Evolutionary conservation across 1,284 basidiomycete genomes (phyloP).

Genomic region (Leccinum pseudoinsigne): DNA sequence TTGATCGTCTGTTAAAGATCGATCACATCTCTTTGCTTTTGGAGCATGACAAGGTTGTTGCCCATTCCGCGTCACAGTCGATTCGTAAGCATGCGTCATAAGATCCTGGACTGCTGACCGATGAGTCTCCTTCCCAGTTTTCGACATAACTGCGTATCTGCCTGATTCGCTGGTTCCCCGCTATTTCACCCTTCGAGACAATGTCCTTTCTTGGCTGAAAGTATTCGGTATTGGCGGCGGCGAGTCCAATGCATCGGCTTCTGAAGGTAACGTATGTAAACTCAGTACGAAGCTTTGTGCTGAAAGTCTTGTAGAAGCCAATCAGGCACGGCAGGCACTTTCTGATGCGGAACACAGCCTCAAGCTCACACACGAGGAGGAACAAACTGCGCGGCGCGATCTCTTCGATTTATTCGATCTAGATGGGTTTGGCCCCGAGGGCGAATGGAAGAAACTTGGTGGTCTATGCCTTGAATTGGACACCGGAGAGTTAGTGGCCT

Average conservation of each 20-base stretch:
- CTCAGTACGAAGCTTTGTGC: not conserved
- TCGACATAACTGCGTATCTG: conserved; percentile 82
- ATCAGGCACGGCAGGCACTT: conserved; percentile 64
- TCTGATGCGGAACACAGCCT: conserved; percentile 59
- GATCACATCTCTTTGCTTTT: conserved; percentile 77
- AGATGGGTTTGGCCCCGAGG: conserved; percentile 75
- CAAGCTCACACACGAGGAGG: conserved; percentile 45
- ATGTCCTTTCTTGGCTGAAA: conserved; percentile 64
- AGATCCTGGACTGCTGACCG: conserved; percentile 8
- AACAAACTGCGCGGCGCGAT: conserved; percentile 50
- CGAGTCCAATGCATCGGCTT: conserved; percentile 27
- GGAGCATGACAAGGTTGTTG: conserved; percentile 69
- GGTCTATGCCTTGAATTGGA: conserved; percentile 80
- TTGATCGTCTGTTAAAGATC: conserved; percentile 65
- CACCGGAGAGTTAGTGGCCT: conserved; percentile 77
- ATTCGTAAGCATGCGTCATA: conserved; percentile 46
- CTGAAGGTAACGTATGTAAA: conserved; percentile 43
- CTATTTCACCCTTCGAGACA: conserved; percentile 72
- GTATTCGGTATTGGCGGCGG: conserved; percentile 61
- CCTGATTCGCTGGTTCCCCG: conserved; percentile 80
- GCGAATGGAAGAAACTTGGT: conserved; percentile 97
- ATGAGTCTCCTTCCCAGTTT: conserved; percentile 52
- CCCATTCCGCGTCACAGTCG: conserved; percentile 45
- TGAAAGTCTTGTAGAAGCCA: conserved; percentile 42
- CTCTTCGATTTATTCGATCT: conserved; percentile 63